These are phyloP conservation scores for Hydnum rufescens DNA, from an alignment of 768 basidiomycete genomes.

Conservation along the genomic window DNA sequence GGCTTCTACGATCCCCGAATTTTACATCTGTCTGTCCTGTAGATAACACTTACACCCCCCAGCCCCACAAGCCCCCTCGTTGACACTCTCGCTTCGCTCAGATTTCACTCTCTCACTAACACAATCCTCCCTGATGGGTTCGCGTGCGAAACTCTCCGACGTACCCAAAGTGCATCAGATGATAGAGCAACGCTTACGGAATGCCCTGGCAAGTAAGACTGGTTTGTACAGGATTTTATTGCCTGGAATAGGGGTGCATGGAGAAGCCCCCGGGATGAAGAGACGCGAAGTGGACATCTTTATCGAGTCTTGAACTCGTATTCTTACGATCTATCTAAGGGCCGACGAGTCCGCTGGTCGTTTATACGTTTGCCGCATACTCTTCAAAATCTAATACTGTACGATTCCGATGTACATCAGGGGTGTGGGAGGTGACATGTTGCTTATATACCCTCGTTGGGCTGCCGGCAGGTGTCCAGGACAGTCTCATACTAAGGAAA, in stretches of 20 bases:
- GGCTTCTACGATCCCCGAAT: background rate
- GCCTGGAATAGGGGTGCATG: background rate
- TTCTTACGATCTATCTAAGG: background rate
- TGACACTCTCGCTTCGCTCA: slow-evolving; percentile 60
- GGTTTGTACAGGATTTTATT: slow-evolving; percentile 14
- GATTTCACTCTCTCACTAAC: slow-evolving; percentile 74
- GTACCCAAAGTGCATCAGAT: slow-evolving; percentile 95
- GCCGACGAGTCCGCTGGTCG: no score
- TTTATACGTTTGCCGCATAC: no score
- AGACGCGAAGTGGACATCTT: background rate
- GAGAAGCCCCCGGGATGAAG: background rate
- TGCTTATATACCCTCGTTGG: no score
- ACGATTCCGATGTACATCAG: no score
- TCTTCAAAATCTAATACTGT: no score
- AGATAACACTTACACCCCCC: slow-evolving; percentile 54
- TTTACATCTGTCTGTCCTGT: slow-evolving; percentile 6
- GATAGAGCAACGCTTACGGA: slow-evolving; percentile 66
- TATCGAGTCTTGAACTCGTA: background rate
- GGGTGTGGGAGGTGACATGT: no score
- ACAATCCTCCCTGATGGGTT: slow-evolving; percentile 84
- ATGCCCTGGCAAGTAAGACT: slow-evolving; percentile 26
- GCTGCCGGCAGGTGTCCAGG: no score
- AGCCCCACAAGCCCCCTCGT: slow-evolving; percentile 32
- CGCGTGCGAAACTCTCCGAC: slow-evolving; percentile 91
- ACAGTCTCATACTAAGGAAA: no score